phyloP scores from a whole-genome alignment of 495 filamentous ascomycete species.

The Melanomma pulvis-pyrius region DNA sequence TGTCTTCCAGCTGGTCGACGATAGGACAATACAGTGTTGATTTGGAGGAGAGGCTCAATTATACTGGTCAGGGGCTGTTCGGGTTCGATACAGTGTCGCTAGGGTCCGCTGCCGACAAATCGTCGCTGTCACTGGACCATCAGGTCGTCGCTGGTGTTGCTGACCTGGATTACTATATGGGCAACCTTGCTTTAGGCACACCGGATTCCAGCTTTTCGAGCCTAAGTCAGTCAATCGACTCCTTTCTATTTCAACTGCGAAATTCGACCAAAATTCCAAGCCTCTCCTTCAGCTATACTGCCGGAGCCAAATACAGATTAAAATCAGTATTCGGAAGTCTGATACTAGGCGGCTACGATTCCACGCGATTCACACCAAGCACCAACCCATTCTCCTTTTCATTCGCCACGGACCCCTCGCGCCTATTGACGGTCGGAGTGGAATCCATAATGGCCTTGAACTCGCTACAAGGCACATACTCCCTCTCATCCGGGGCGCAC shows the following conservation, averaged over 20 bases:
- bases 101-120: conserved; percentile 19
- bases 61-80: conserved; percentile 28
- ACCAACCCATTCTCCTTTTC: conserved; percentile 36
- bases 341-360: conserved; percentile 46
- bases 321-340: conserved; percentile 52
- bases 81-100: conserved; percentile 37
- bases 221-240: conserved; percentile 21
- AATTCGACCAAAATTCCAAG: conserved; percentile 34
- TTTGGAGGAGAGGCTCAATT: conserved; percentile 29
- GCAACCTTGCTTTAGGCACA: conserved; percentile 31
- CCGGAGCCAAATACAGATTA: conserved; percentile 43
- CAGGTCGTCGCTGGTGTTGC: conserved; percentile 34
- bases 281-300: conserved; percentile 39
- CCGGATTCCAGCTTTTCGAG: conserved; percentile 36
- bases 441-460: conserved; percentile 41
- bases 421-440: conserved; percentile 39
- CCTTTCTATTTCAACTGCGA: conserved; percentile 32
- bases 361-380: conserved; percentile 40
- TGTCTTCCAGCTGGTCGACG: conserved; percentile 30
- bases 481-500: conserved; percentile 32
- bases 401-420: conserved; percentile 27
- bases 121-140: conserved; percentile 26
- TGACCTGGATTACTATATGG: conserved; percentile 36
- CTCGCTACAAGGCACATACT: conserved; percentile 34
- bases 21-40: conserved; percentile 34